Evolutionary conservation across 768 basidiomycete genomes (phyloP), one percentile per base, ranked within the genome.

Genomic region (Leccinum subgranulosum): DNA sequence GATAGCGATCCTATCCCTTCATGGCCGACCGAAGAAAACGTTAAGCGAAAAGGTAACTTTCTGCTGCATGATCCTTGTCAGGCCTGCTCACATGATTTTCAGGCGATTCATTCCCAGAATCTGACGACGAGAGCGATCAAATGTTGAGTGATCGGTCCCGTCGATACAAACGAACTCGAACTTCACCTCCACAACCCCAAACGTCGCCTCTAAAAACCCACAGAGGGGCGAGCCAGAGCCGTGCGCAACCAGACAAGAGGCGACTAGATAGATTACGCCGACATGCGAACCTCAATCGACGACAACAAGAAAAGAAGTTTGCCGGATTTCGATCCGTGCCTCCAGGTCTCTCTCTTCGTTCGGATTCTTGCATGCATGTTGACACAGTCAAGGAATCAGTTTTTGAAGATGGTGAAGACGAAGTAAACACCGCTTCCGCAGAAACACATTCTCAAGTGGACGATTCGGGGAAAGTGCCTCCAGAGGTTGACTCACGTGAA

Each of bases 31-130:
- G 73, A 75, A 46, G 68, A 60, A 23, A 51, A 51, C 7, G 49
- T 57, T 19, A 83, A 84, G 66, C 81, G 84, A 50, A 81, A 81
- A 75, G 78, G 84, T 84, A 21, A n/a, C 64, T 55, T 49, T 45
- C 25, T 52, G 17, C 27, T 11, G 1, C 34, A 50, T 29, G 7
- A 19, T 15, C 23, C 23, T 34, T 7, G 5, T 21, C 15, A 17
- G 50, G 27, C 11, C 36, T 57, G 33, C 59, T 62, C 10, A 67
- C 25, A 50, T 28, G 3, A 12, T 12, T 27, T 25, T 10, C 27
- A 73, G 65, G 53, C 3, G 31, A 54, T 21, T 33, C 47, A 4
- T 41, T 54, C 4, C 57, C 62, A 28, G 74, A 76, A 31, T 75
- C 77, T 43, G 72, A 74, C 12, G 21, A 53, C 12, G 63, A 71